Conservation (phyloP, 805 yeast species). For the Candida ascalaphidarum region DNA sequence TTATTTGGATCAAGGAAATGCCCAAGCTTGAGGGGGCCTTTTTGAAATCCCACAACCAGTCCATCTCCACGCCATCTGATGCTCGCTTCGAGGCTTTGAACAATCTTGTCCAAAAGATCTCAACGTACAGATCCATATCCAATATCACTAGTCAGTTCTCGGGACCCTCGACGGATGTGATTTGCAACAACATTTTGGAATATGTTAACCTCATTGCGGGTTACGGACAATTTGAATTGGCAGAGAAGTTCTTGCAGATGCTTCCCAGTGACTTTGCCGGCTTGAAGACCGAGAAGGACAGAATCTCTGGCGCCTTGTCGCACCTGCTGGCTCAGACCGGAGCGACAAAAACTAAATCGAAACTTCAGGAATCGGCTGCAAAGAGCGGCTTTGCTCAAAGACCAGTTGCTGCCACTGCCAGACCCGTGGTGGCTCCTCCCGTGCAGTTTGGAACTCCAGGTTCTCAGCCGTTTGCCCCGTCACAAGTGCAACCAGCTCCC, state of each 20-base stretch:
- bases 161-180: slow-evolving; percentile 37
- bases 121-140: slow-evolving; percentile 56
- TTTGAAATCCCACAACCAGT: slow-evolving; percentile 36
- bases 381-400: too few relatives aligned
- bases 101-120: slow-evolving; percentile 75
- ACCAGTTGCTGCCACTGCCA: too few relatives aligned
- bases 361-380: too few relatives aligned
- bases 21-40: slow-evolving; percentile 31
- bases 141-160: slow-evolving; percentile 24
- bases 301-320: slow-evolving; percentile 63
- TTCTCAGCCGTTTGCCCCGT: too few relatives aligned
- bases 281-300: slow-evolving; percentile 64
- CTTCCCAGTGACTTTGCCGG: slow-evolving; percentile 72
- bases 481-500: too few relatives aligned
- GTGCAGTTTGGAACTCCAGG: too few relatives aligned
- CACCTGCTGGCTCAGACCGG: slow-evolving; percentile 2
- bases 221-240: slow-evolving; percentile 77
- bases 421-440: too few relatives aligned
- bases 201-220: slow-evolving; percentile 75
- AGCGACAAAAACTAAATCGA: too few relatives aligned
- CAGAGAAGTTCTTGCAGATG: slow-evolving; percentile 56
- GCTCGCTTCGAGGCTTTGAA: slow-evolving; percentile 80
- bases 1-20: slow-evolving; percentile 77
- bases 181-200: slow-evolving; percentile 64
- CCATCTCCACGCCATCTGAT: slow-evolving; percentile 56